Percentiles rank a stretch among this genome's conserved stretches.
phyloP scores from a whole-genome alignment of 768 basidiomycete genomes.

The Suillus alpinus region DNA sequence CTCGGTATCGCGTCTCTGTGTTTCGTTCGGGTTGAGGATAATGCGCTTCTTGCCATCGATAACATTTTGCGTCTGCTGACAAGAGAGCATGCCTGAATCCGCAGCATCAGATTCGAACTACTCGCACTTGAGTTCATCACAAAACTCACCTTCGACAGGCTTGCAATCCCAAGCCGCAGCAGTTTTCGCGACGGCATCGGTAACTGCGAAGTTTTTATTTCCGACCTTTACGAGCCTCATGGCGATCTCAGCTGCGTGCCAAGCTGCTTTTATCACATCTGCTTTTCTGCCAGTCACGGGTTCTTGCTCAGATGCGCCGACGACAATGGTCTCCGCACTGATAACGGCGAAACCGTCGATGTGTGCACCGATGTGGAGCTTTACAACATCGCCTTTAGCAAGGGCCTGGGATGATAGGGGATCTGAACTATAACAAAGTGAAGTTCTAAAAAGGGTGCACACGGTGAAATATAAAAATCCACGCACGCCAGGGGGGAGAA shows the following conservation, averaged over 20 bases:
- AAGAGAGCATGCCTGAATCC: constrained; percentile 82
- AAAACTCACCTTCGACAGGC: constrained; percentile 81
- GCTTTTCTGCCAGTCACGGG: constrained; percentile 86
- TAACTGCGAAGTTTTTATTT: constrained; percentile 93
- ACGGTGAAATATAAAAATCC: background rate
- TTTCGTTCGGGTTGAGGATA: constrained; percentile 84
- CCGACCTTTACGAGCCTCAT: constrained; percentile 90
- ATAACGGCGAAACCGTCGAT: constrained; percentile 97
- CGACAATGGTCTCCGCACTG: constrained; percentile 88
- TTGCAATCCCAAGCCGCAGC: constrained; percentile 79
- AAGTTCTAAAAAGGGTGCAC: background rate
- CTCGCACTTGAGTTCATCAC: background rate
- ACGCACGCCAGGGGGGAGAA: constrained; percentile 94
- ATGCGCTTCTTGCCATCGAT: constrained; percentile 97
- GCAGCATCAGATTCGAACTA: background rate
- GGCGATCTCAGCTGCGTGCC: constrained; percentile 87
- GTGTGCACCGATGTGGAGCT: constrained; percentile 94
- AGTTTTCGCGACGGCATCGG: constrained; percentile 77
- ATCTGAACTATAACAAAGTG: constrained; percentile 57
- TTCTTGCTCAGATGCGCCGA: constrained; percentile 69
- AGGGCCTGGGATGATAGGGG: constrained; percentile 64
- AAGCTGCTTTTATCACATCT: constrained; percentile 92
- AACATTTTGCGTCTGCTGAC: constrained; percentile 90
- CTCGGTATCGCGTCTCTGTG: constrained; percentile 85
- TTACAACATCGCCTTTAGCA: constrained; percentile 88